Percentiles rank a stretch among this genome's conserved stretches.
phyloP scores from a whole-genome alignment of 768 basidiomycete genomes.

The Brasilioporus rufonigricans region DNA sequence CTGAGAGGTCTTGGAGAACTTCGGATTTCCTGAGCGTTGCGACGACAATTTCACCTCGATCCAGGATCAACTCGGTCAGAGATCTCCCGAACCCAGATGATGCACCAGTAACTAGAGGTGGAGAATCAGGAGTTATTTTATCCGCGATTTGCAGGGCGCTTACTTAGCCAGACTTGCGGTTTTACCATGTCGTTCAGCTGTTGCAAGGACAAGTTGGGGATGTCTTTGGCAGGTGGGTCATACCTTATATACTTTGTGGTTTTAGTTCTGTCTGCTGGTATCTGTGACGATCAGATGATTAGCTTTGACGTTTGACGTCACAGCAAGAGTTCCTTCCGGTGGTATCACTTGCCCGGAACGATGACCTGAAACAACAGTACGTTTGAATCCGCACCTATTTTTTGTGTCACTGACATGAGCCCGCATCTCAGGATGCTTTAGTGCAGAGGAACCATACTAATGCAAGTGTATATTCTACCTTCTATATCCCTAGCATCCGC shows the following conservation, averaged over 20 bases:
- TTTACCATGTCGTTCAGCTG: background rate
- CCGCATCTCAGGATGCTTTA: background rate
- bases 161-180: slow-evolving; percentile 13
- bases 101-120: slow-evolving; percentile 37
- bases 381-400: background rate
- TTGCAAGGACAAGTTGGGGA: background rate
- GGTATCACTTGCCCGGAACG: background rate
- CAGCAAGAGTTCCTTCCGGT: background rate
- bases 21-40: slow-evolving; percentile 43
- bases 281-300: background rate
- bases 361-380: background rate
- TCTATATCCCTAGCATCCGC: slow-evolving; percentile 28
- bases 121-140: background rate
- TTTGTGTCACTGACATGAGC: background rate
- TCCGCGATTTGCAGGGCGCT: background rate
- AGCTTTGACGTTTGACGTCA: background rate
- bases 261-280: background rate
- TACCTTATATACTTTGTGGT: background rate
- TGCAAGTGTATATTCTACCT: slow-evolving; percentile 6
- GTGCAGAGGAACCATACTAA: background rate
- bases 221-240: background rate
- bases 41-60: slow-evolving; percentile 36
- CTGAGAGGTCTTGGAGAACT: slow-evolving; percentile 6
- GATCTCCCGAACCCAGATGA: slow-evolving; percentile 39
- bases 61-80: slow-evolving; percentile 32